Evolutionary conservation across 106 monocot species (phyloP).

Genomic region (Platanthera guangdongensis): DNA sequence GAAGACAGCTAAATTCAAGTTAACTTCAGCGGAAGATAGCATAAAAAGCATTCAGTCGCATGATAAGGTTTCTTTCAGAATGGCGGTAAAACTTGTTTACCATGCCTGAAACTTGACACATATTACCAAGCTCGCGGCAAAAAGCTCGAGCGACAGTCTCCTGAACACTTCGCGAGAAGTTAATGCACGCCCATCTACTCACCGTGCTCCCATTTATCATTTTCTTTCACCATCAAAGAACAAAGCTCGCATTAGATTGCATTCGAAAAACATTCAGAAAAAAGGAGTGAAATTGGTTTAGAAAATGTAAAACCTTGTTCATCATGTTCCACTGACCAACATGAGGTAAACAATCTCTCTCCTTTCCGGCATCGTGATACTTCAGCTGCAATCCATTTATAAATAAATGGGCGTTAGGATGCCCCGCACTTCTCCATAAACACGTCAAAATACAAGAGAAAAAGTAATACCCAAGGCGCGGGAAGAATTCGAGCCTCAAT

Average conservation of each 20-base stretch:
- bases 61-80: not conserved
- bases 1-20: not conserved
- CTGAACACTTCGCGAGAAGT: constrained; percentile 57
- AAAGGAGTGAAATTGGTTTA: not conserved
- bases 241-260: not conserved
- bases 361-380: constrained; percentile 84
- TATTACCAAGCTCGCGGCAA: constrained; percentile 63
- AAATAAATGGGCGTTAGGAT: not conserved
- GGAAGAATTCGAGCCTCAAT: constrained; percentile 93
- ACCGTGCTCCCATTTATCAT: constrained; percentile 82
- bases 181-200: constrained; percentile 67
- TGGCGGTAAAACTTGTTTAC: constrained; percentile 15
- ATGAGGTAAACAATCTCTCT: constrained; percentile 71
- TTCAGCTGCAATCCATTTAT: constrained; percentile 41
- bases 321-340: constrained; percentile 99
- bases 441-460: not conserved
- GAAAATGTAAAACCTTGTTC: constrained; percentile 68
- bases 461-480: constrained; percentile 50
- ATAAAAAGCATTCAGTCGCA: not conserved
- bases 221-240: constrained; percentile 33
- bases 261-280: not conserved
- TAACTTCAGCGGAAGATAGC: not conserved
- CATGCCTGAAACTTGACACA: constrained; percentile 87
- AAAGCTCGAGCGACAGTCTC: constrained; percentile 45
- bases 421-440: not conserved